Evolutionary conservation across 73 alveolate genomes (phyloP), one percentile per base, ranked within the genome.

Genomic region (Uronychia setigera): DNA sequence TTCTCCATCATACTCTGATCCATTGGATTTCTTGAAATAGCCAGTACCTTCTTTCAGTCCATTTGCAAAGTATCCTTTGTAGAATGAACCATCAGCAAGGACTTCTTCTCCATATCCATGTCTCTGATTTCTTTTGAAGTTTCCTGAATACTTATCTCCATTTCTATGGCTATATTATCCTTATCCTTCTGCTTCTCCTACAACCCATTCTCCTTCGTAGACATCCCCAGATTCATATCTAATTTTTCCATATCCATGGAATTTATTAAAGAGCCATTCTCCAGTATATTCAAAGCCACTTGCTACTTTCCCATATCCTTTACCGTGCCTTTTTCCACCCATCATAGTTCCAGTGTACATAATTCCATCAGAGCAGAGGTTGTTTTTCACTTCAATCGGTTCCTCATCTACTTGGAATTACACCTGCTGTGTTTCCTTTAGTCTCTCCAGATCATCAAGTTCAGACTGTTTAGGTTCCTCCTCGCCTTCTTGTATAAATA

Each of bases 1-100:
- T 29, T 94, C 92, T 0, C 95, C 95, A 14, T 67, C 85, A 35
- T 81, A 87, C 78, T 27, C 31, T 11, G 87, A 74, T 27, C 90
- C 89, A 75, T 87, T 87, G 9, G 93, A 81, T 90, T 87, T 77
- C 34, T 77, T 87, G 75, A 58, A 87, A 58, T 29, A 32, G 0
- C 93, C 93, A 29, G 30, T 32, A 0, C 93, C 93, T 14, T 87
- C 86, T 81, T 82, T 87, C 83, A 82, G 33, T 11, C 89, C 93
- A 28, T 87, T 85, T n/a, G 75, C 77, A 84, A 94, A 95, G 74
- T 91, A 95, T 26, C 99, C 99, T 32, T 59, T 46, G 67, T 46
- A 46, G 67, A 11, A 46, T 11, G 67, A 46, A 19, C 67, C 67
- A 19, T 46, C 67, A 46, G 5, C n/a, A 46, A 19, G 19, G 67